Conservation (phyloP, 257 asterid genomes). For the Anisodus tanguticus region DNA sequence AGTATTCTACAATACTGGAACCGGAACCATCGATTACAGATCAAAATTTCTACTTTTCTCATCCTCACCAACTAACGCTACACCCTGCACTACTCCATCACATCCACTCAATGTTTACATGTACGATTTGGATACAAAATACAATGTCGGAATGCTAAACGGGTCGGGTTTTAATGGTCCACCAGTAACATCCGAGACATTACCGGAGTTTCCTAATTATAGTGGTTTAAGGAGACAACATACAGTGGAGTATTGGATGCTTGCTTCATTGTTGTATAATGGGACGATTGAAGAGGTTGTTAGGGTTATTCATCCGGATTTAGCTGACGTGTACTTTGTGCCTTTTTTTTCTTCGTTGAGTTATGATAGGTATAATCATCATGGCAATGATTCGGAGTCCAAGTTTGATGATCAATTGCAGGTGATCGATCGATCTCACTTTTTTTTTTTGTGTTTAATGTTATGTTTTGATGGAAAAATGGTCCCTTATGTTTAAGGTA, state of each 20-base stretch:
- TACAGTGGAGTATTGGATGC: constrained; percentile 63
- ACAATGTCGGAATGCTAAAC: constrained; percentile 52
- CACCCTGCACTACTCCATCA: constrained; percentile 34
- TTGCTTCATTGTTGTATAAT: constrained; percentile 53
- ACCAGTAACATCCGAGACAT: constrained; percentile 42
- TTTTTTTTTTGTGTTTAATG: not conserved
- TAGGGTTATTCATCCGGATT: constrained; percentile 74
- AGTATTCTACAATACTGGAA: constrained; percentile 1
- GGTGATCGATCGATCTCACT: constrained; percentile 43
- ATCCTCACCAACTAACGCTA: constrained; percentile 28
- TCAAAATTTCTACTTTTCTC: constrained; percentile 32
- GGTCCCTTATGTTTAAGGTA: too few relatives aligned
- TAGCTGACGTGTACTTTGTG: constrained; percentile 78
- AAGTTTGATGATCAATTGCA: constrained; percentile 75
- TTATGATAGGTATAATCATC: constrained; percentile 58
- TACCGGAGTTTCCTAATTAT: constrained; percentile 48
- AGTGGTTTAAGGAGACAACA: constrained; percentile 54
- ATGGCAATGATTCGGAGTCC: constrained; percentile 59
- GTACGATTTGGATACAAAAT: constrained; percentile 54
- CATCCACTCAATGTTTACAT: constrained; percentile 46
- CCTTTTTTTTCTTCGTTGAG: constrained; percentile 91
- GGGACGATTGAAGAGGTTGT: constrained; percentile 52
- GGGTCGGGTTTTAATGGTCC: constrained; percentile 28
- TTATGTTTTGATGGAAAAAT: not conserved
- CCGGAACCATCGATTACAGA: constrained; percentile 35